phyloP scores from a whole-genome alignment of 164 flowering plant genomes.

The Nymphaea thermarum region DNA sequence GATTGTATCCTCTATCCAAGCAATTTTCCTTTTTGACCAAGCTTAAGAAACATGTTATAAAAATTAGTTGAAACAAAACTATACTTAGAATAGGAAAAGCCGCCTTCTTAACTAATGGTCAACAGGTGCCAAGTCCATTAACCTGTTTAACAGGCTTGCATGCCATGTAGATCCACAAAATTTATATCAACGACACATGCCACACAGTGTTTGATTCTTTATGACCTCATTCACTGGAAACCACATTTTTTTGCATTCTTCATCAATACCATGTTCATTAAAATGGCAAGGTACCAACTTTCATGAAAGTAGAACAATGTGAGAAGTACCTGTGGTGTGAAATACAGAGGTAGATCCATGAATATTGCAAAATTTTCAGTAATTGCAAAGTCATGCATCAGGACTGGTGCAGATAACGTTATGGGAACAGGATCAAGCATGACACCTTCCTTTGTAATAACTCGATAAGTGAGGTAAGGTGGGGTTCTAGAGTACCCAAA shows the following conservation, averaged over 20 bases:
- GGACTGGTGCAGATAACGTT: constrained; percentile 69
- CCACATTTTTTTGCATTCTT: neutral
- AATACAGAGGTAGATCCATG: constrained; percentile 91
- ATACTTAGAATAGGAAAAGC: too few relatives aligned
- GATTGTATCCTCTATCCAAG: too few relatives aligned
- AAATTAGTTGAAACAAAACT: too few relatives aligned
- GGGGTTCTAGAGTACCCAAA: constrained; percentile 76
- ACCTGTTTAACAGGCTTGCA: too few relatives aligned
- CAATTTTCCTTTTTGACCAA: too few relatives aligned
- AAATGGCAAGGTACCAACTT: neutral
- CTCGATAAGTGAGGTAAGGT: constrained; percentile 88
- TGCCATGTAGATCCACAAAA: too few relatives aligned
- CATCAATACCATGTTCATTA: neutral
- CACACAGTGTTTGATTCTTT: too few relatives aligned
- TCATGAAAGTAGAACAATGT: neutral
- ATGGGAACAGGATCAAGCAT: constrained; percentile 98
- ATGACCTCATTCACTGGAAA: too few relatives aligned
- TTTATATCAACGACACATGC: too few relatives aligned
- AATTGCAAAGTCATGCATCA: constrained; percentile 99
- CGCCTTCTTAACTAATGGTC: too few relatives aligned
- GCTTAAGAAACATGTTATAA: too few relatives aligned
- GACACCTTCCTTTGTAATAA: constrained; percentile 76
- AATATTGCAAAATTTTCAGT: constrained; percentile 89
- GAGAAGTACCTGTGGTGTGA: constrained; percentile 68
- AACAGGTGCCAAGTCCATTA: too few relatives aligned